Base-by-base conservation (phyloP, 169 alveolate genomes). In the Babesia bigemina region DNA sequence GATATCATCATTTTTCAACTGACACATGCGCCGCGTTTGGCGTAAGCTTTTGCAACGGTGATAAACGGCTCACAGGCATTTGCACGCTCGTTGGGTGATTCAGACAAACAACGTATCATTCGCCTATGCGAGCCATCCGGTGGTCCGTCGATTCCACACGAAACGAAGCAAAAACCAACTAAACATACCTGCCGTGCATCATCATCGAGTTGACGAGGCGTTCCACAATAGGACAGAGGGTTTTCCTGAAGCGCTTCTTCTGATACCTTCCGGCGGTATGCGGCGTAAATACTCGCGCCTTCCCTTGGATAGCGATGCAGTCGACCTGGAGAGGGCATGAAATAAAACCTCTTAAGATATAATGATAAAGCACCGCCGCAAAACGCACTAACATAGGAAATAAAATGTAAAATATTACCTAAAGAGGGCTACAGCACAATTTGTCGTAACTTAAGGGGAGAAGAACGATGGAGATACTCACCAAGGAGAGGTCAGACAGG, bases 261-360 rank as follows among this genome's bases (percentile, higher is more conserved):
- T 98, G 99, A 93, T 97, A 98, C 49, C 99, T 90, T 57, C 99
- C 99, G 50, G 99, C 99, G 42, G 99, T 97, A 95, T 96, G 99
- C 26, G 99, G 99, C 44, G 98, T 94, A 91, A 93, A 96, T 47
- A 96, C 98, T 61, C 96, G 88, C n/a, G 99, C 97, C 91, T 95
- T 95, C 75, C 93, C 91, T 50, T 95, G 89, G 67, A 96, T 94
- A 73, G 98, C 98, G 77, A 95, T 94, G 91, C 95, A 96, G 83
- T 95, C 98, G 70, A 92, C 93, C 92, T 82, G 84, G 63, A 86
- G 67, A 67, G 63, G 83, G 83, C 50, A 60, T 70, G 52, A 70
- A 70, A 33, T 45, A 56, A 17, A 10, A 4, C 14, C 8, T 47
- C 63, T 63, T 14, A 21, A 10, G 13, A 9, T 17, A 16, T 17